These are phyloP conservation scores for Aureobasidium sp. DNA, from an alignment of 2,329 filamentous ascomycete genomes.

Conservation along the genomic window DNA sequence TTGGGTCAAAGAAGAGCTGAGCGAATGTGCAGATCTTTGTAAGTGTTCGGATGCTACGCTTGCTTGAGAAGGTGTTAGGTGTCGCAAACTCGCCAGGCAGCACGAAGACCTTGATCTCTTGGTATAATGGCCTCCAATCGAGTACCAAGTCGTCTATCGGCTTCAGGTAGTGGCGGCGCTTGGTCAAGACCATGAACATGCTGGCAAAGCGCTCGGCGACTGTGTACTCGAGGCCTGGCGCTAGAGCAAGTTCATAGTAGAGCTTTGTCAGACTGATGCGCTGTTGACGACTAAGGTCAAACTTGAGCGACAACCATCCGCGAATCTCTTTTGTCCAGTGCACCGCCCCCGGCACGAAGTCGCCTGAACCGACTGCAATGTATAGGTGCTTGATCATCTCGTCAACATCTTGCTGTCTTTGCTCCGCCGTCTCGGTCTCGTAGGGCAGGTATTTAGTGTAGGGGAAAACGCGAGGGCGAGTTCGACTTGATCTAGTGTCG, in stretches of 20 bases:
- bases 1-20: slow-evolving; percentile 86
- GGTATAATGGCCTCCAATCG: slow-evolving; percentile 90
- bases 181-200: slow-evolving; percentile 95
- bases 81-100: slow-evolving; percentile 73
- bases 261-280: slow-evolving; percentile 78
- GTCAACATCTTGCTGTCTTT: slow-evolving; percentile 70
- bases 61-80: slow-evolving; percentile 47
- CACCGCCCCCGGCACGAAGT: slow-evolving; percentile 86
- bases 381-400: slow-evolving; percentile 93
- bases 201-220: slow-evolving; percentile 86
- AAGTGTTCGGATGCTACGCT: slow-evolving; percentile 63
- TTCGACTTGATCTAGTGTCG: slow-evolving; percentile 54
- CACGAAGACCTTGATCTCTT: slow-evolving; percentile 84
- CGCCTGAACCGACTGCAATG: slow-evolving; percentile 81
- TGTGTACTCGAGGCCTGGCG: slow-evolving; percentile 75
- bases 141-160: slow-evolving; percentile 82
- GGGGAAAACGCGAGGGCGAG: slow-evolving; percentile 76
- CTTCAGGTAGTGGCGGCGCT: slow-evolving; percentile 94
- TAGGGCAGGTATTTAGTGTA: slow-evolving; percentile 92
- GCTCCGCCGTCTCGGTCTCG: slow-evolving; percentile 68
- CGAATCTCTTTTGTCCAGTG: slow-evolving; percentile 97
- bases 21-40: slow-evolving; percentile 86
- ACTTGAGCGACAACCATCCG: slow-evolving; percentile 93
- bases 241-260: slow-evolving; percentile 88
- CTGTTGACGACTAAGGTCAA: slow-evolving; percentile 82